Conservation (phyloP, 2,329 filamentous ascomycete species). For the Daldinia sp. region DNA sequence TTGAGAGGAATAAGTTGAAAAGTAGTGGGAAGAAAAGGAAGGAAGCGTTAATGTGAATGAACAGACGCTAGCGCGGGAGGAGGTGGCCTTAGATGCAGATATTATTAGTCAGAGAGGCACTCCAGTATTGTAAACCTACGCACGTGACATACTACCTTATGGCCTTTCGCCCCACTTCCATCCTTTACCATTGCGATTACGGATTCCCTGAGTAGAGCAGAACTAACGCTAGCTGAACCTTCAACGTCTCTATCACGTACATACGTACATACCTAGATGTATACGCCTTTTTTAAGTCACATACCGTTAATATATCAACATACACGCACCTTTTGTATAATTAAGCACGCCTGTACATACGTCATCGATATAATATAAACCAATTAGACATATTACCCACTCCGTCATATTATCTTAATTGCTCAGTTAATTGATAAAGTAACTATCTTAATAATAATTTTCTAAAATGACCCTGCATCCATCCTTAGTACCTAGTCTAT, state of each 20-base stretch:
- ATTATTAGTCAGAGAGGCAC: constrained; percentile 26
- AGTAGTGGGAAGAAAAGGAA: constrained; percentile 16
- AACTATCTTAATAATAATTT: background rate
- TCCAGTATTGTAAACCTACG: background rate
- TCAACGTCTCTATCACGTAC: background rate
- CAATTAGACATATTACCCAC: background rate
- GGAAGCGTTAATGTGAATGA: constrained; percentile 21
- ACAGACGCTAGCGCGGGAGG: constrained; percentile 24
- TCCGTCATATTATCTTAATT: background rate
- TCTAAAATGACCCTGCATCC: background rate
- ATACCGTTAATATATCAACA: too few species aligned
- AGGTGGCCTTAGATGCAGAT: constrained; percentile 18
- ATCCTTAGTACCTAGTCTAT: constrained; percentile 15
- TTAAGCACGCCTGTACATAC: background rate
- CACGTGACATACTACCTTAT: background rate
- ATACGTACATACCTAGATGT: background rate
- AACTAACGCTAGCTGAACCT: background rate
- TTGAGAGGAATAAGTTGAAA: constrained; percentile 6
- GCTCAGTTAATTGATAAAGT: background rate
- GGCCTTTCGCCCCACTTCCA: background rate
- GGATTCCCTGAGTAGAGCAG: background rate
- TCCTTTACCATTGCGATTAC: background rate
- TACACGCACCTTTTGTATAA: background rate
- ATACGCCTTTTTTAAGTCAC: too few species aligned
- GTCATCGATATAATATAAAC: background rate